Conservation (phyloP, 164 flowering plant genomes). For the Dillenia suffruticosa region DNA sequence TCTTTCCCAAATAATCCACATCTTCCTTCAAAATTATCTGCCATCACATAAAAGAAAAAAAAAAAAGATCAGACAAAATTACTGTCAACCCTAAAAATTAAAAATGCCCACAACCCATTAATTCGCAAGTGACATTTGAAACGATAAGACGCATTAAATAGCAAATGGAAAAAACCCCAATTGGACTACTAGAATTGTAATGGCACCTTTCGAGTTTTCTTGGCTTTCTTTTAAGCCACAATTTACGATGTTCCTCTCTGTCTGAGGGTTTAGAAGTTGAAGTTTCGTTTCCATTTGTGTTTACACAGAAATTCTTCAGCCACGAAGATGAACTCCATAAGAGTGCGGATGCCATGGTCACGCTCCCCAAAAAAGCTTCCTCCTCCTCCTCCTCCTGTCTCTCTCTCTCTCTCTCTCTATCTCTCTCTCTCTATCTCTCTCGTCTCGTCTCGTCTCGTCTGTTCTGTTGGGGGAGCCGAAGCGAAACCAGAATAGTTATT, state of each 20-base stretch:
- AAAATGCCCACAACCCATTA: too few species aligned
- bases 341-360: slow-evolving; percentile 40
- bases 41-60: slow-evolving; percentile 3
- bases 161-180: background rate
- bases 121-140: too few species aligned
- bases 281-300: slow-evolving; percentile 12
- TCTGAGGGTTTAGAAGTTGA: slow-evolving; percentile 12
- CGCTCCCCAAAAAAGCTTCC: background rate
- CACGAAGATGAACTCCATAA: slow-evolving; percentile 54
- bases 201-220: slow-evolving; percentile 56
- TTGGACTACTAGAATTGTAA: background rate
- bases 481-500: too few species aligned
- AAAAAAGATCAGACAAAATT: background rate
- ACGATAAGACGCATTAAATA: too few species aligned
- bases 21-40: slow-evolving; percentile 88
- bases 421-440: background rate
- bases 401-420: slow-evolving; percentile 10
- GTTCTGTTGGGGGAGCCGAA: too few species aligned
- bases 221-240: slow-evolving; percentile 72
- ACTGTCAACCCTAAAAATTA: background rate
- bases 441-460: too few species aligned
- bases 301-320: slow-evolving; percentile 26
- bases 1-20: slow-evolving; percentile 60
- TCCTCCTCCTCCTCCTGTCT: background rate
- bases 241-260: slow-evolving; percentile 22